A percentile compares a stretch with the other conserved stretches of the same genome.
These are phyloP conservation scores for Macrocystidia cucumis DNA, from an alignment of 1,284 basidiomycete genomes.

Conservation along the genomic window DNA sequence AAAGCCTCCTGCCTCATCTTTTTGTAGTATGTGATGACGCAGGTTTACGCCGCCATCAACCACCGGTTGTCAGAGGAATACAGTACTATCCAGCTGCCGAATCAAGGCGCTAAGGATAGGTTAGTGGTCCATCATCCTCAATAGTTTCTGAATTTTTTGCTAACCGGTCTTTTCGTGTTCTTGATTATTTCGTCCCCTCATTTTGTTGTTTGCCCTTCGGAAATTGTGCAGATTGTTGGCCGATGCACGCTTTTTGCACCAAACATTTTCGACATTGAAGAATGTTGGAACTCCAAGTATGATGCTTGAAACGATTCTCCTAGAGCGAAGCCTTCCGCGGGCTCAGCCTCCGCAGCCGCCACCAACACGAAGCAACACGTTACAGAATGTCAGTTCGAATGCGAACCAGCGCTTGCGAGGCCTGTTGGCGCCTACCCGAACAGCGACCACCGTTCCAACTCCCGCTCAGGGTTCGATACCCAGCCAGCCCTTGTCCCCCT, in stretches of 20 bases:
- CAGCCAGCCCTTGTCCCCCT: conserved; percentile 9
- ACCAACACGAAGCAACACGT: conserved; percentile 24
- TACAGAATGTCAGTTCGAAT: conserved; percentile 16
- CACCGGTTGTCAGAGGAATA: conserved; percentile 84
- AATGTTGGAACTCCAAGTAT: conserved; percentile 59
- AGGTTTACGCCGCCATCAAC: conserved; percentile 89
- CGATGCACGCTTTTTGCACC: conserved; percentile 72
- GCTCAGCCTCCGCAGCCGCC: conserved; percentile 15
- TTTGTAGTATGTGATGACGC: conserved; percentile 78
- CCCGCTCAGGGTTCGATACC: conserved; percentile 5
- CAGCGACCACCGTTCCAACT: conserved; percentile 10
- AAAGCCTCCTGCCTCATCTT: conserved; percentile 8
- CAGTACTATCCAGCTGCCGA: conserved; percentile 71
- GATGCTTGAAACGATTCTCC: conserved; percentile 77
- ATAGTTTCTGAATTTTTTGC: no score
- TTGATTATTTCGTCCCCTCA: no score
- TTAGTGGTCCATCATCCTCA: conserved; percentile 35
- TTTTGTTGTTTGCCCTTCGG: no score
- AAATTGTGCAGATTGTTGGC: conserved; percentile 59
- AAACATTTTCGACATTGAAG: conserved; percentile 65
- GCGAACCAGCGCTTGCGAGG: conserved; percentile 37
- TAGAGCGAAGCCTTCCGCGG: conserved; percentile 55
- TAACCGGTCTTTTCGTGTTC: no score
- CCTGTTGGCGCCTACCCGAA: conserved; percentile 28
- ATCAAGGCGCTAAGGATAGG: conserved; percentile 78